A percentile compares a stretch with the other conserved stretches of the same genome.
Conservation (phyloP, 805 yeast species). For the Teunomyces cretensis region DNA sequence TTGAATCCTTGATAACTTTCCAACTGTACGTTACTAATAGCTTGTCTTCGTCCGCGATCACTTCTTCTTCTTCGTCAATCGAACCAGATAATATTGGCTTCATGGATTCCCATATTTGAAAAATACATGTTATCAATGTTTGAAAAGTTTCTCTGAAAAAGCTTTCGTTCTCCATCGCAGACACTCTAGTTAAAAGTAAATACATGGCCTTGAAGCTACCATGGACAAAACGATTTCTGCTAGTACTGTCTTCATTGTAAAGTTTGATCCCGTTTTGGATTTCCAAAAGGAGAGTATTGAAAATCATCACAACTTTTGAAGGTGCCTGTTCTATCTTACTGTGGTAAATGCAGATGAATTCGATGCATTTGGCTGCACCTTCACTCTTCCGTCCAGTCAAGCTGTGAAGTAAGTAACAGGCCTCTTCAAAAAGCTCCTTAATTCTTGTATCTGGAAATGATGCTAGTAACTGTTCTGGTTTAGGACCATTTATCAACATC, state of each 20-base stretch:
- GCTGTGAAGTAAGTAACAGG: constrained; percentile 27
- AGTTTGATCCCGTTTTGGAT: background rate
- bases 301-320: background rate
- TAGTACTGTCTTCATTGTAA: background rate
- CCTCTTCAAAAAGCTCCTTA: background rate
- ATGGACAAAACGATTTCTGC: constrained; percentile 39
- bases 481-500: constrained; percentile 41
- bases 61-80: constrained; percentile 43
- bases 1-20: constrained; percentile 80
- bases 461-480: background rate
- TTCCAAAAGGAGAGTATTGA: background rate
- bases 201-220: constrained; percentile 67
- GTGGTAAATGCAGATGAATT: constrained; percentile 39
- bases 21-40: constrained; percentile 68
- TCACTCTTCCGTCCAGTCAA: constrained; percentile 67
- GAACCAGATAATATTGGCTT: constrained; percentile 59
- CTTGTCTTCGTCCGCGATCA: constrained; percentile 41
- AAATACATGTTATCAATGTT: constrained; percentile 19
- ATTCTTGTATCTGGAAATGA: background rate
- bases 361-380: constrained; percentile 70
- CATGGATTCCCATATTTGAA: constrained; percentile 44
- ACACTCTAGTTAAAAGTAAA: constrained; percentile 31
- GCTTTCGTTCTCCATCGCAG: background rate
- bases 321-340: background rate
- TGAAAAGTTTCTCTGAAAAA: constrained; percentile 5